A percentile compares a stretch with the other conserved stretches of the same genome.
phyloP scores from a whole-genome alignment of 2,329 filamentous ascomycete genomes.

The Dendrostoma leiphaemia region DNA sequence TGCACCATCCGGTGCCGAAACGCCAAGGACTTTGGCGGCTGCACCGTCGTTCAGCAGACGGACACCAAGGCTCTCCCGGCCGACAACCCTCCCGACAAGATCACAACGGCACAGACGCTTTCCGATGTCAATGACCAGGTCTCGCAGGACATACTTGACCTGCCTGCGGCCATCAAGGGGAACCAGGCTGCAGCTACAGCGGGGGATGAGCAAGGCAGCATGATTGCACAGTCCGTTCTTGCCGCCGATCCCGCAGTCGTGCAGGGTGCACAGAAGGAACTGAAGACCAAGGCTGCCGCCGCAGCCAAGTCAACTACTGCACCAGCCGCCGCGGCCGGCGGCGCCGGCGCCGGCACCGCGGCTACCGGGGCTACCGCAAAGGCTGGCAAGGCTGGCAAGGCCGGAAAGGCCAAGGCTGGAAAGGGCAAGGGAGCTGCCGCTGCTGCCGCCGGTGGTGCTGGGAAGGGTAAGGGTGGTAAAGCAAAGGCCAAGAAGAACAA shows the following conservation, averaged over 20 bases:
- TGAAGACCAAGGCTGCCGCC: slow-evolving; percentile 2
- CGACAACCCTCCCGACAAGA: slow-evolving; percentile 38
- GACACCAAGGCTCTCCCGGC: slow-evolving; percentile 34
- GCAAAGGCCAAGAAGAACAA: slow-evolving; percentile 3
- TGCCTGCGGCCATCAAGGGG: slow-evolving; percentile 42
- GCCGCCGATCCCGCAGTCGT: slow-evolving; percentile 6
- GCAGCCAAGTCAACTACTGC: not conserved
- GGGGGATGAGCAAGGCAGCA: slow-evolving; percentile 23
- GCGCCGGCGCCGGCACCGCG: too few species aligned
- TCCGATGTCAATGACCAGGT: slow-evolving; percentile 45
- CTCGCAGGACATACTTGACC: slow-evolving; percentile 46
- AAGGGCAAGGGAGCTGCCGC: not conserved
- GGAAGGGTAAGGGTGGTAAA: not conserved
- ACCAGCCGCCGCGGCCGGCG: not conserved
- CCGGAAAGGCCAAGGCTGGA: not conserved
- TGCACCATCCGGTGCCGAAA: slow-evolving; percentile 56
- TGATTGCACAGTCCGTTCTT: slow-evolving; percentile 7
- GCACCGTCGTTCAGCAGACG: slow-evolving; percentile 51
- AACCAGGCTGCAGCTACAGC: slow-evolving; percentile 35
- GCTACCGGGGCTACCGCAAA: not conserved
- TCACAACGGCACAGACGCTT: slow-evolving; percentile 42
- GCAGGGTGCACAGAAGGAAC: not conserved
- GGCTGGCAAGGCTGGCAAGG: not conserved
- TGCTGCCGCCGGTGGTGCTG: too few species aligned
- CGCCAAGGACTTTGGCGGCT: slow-evolving; percentile 50